A percentile compares a stretch with the other conserved stretches of the same genome.
These are phyloP conservation scores for Blastocystis sp. DNA, from an alignment of 352 stramenopile species.

Conservation along the genomic window DNA sequence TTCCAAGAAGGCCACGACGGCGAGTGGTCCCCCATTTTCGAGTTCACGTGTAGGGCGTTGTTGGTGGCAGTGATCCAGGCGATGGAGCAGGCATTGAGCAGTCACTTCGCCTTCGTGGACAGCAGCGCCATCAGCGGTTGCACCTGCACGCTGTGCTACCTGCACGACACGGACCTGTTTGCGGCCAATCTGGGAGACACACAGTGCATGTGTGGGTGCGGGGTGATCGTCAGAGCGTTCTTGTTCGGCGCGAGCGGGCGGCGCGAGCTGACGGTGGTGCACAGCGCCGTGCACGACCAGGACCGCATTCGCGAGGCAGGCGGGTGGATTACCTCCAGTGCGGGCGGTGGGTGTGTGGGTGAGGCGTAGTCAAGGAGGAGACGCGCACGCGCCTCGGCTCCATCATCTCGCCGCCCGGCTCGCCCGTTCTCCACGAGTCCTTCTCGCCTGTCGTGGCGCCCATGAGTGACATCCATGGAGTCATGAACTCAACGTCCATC, in stretches of 20 bases:
- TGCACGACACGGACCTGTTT: slow-evolving; percentile 25
- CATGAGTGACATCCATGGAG: no score
- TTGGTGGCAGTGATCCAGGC: background rate
- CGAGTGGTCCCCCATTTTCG: background rate
- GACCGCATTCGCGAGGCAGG: slow-evolving; percentile 20
- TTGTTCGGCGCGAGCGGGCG: background rate
- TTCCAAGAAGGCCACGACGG: background rate
- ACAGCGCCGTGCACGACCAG: slow-evolving; percentile 22
- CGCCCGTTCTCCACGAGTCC: no score
- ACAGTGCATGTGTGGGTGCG: background rate
- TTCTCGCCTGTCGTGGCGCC: no score
- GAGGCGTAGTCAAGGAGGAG: background rate
- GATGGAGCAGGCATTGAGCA: background rate
- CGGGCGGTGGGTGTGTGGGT: no score
- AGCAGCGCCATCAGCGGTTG: background rate
- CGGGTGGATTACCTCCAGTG: slow-evolving; percentile 32
- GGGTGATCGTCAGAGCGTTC: background rate
- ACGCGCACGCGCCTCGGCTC: slow-evolving; percentile 34
- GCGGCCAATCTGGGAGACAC: slow-evolving; percentile 45
- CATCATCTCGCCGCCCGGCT: background rate
- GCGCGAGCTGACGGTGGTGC: background rate
- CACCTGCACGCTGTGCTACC: slow-evolving; percentile 38
- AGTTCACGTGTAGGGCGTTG: background rate
- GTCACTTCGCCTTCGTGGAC: background rate
- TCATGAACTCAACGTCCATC: no score